Conservation (phyloP, 2,329 filamentous ascomycete genomes). For the Venturiaceae sp. region DNA sequence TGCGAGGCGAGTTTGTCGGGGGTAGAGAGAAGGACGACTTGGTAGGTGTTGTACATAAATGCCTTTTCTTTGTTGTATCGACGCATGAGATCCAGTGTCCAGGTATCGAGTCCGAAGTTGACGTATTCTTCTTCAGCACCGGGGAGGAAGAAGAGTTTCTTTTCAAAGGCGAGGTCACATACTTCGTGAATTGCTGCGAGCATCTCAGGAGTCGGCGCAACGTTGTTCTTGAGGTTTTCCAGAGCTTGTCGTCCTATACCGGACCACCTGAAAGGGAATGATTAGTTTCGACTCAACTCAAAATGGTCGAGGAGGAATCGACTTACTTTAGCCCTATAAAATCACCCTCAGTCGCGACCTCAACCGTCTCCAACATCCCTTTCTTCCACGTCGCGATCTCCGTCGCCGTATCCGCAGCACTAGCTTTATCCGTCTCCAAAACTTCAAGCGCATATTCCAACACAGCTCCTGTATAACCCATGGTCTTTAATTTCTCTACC, state of each 20-base stretch:
- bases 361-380: constrained; percentile 66
- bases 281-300: not conserved
- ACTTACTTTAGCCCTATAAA: constrained; percentile 45
- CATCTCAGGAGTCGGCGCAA: constrained; percentile 52
- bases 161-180: constrained; percentile 59
- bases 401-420: constrained; percentile 41
- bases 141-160: constrained; percentile 66
- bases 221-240: constrained; percentile 51
- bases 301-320: not conserved
- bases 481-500: constrained; percentile 54
- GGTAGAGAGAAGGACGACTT: constrained; percentile 45
- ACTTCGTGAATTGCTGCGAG: constrained; percentile 62
- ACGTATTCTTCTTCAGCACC: constrained; percentile 67
- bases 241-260: constrained; percentile 70
- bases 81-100: constrained; percentile 68
- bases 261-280: constrained; percentile 50
- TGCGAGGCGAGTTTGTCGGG: constrained; percentile 33
- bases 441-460: constrained; percentile 78
- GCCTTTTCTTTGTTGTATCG: constrained; percentile 54
- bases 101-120: constrained; percentile 59
- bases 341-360: constrained; percentile 39
- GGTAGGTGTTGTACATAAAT: constrained; percentile 61
- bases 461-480: constrained; percentile 78
- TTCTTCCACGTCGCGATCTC: constrained; percentile 64
- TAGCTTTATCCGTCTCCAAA: constrained; percentile 49